Base-by-base conservation (phyloP, 2,329 filamentous ascomycete species). In the Fusarium sp. region DNA sequence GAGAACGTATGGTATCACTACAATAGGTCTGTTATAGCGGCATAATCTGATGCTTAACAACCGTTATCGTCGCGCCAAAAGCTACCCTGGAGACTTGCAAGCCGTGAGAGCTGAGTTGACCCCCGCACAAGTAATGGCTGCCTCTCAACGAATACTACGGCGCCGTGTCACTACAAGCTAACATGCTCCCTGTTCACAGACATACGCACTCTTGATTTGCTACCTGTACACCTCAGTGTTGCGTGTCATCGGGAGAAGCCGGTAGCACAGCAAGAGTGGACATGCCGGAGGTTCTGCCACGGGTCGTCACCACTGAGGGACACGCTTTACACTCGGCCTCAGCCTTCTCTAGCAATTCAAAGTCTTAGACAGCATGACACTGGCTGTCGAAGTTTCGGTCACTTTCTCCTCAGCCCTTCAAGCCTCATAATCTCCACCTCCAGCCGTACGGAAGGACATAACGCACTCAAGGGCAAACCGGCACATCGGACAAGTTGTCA, bases 211-310 rank as follows among this genome's bases (percentile, higher is more conserved):
- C 4, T 12, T 6, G 2, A 12, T 29, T 11, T 38, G 9, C 10
- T 11, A 11, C 3, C 18, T n/a, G 34, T 11, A 6, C 18, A n/a
- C 18, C 18, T 6, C 34, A 11, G 6, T 30, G 16, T 38, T 18
- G 10, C 18, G 18, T n/a, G 34, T 6, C 1, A 6, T 38, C 18
- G 34, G 18, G 16, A 38, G 9, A 38, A 6, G 18, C 18, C 18
- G 18, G 18, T n/a, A 38, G 3, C 1, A n/a, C 18, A 6, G 18
- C 34, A n/a, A n/a, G 0, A 6, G 5, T n/a, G 3, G 9, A 10
- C 34, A 10, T n/a, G 5, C 18, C 9, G 5, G 18, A 38, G 10
- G 34, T 6, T 7, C 18, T 38, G 9, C 34, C 6, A 38, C 8
- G 18, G 34, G 10, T 8, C 6, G 18, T 38, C 34, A 6, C 10